Evolutionary conservation across 257 asterid species (phyloP).

Genomic region (Handroanthus guayacan): DNA sequence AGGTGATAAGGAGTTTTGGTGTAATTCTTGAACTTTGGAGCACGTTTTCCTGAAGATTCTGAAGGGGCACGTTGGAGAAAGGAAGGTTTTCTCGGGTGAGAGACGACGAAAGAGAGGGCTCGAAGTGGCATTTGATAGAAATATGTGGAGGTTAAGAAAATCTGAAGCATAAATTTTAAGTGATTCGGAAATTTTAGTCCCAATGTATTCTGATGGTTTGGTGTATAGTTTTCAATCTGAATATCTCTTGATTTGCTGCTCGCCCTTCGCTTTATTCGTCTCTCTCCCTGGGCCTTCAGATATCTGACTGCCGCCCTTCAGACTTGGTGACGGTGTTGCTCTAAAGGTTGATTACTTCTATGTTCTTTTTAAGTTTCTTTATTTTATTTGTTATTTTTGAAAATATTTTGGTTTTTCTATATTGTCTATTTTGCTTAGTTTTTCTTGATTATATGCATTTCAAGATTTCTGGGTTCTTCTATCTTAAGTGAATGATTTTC

Average conservation of each 20-base stretch:
- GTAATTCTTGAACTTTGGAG: not conserved
- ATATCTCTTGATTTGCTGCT: slow-evolving; percentile 44
- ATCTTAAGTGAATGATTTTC: not conserved
- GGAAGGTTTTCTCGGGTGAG: slow-evolving; percentile 28
- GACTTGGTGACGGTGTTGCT: slow-evolving; percentile 46
- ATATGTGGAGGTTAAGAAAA: slow-evolving; percentile 33
- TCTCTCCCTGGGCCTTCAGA: slow-evolving; percentile 13
- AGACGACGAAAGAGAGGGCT: slow-evolving; percentile 30
- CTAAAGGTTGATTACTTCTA: slow-evolving; percentile 39
- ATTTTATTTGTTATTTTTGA: not conserved
- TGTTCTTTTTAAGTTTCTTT: not conserved
- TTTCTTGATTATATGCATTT: not conserved
- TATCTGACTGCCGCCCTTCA: slow-evolving; percentile 30
- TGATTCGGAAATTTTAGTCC: slow-evolving; percentile 23
- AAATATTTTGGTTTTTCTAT: not conserved
- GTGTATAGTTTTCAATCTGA: slow-evolving; percentile 52
- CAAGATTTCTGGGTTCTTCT: not conserved
- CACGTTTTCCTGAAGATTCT: not conserved
- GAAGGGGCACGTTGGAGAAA: slow-evolving; percentile 24
- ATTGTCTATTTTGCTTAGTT: not conserved
- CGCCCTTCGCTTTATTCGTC: slow-evolving; percentile 29
- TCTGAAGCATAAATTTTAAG: slow-evolving; percentile 40
- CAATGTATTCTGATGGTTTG: slow-evolving; percentile 39
- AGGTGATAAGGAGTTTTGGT: not conserved
- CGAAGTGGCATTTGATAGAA: slow-evolving; percentile 42